A percentile compares a stretch with the other conserved stretches of the same genome.
Evolutionary conservation across 306 rosid genomes (phyloP).

Genomic region (Ceratonia siliqua): DNA sequence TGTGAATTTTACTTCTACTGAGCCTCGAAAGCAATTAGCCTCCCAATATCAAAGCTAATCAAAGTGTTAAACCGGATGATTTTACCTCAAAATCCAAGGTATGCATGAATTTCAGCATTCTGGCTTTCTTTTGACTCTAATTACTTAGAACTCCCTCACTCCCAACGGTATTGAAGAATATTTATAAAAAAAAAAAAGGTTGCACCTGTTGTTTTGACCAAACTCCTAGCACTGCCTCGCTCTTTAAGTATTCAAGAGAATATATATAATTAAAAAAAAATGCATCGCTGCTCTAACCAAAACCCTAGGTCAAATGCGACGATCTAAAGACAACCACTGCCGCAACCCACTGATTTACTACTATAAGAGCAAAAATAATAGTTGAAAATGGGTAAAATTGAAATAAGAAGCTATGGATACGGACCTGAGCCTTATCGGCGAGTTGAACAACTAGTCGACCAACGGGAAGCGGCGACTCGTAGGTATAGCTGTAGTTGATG

Average conservation of each 20-base stretch:
- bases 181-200: too few species aligned
- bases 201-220: not conserved
- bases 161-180: not conserved
- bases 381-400: not conserved
- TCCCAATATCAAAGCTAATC: not conserved
- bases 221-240: not conserved
- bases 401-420: conserved; percentile 24
- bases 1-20: not conserved
- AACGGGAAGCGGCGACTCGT: conserved; percentile 86
- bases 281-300: not conserved
- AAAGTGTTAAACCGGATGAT: not conserved
- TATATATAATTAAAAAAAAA: not conserved
- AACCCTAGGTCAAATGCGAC: conserved; percentile 38
- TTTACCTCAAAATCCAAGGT: not conserved
- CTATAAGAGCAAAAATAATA: not conserved
- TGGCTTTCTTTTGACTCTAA: not conserved
- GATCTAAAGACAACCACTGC: conserved; percentile 16
- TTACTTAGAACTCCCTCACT: not conserved
- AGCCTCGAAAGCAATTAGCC: not conserved
- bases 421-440: conserved; percentile 94
- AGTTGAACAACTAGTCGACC: conserved; percentile 96
- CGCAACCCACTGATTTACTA: not conserved
- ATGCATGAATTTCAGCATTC: not conserved
- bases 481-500: conserved; percentile 77
- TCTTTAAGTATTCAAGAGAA: not conserved